A percentile compares a stretch with the other conserved stretches of the same genome.
These are phyloP conservation scores for Leishmania tarentolae DNA, from an alignment of 208 protist genomes.

Conservation along the genomic window DNA sequence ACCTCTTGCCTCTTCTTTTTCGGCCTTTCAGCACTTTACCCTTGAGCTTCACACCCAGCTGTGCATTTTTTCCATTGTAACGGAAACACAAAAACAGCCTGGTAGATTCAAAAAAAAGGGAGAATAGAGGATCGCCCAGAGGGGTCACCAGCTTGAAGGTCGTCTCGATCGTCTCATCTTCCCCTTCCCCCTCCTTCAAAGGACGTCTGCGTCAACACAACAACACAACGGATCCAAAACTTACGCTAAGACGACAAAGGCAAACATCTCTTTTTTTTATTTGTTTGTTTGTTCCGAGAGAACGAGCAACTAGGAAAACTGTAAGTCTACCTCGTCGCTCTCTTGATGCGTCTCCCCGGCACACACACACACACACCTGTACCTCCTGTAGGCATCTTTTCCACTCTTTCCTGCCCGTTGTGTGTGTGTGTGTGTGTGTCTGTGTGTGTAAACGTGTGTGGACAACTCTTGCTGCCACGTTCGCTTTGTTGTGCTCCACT, in stretches of 20 bases:
- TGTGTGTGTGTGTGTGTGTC: neutral
- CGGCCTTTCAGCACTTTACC: neutral
- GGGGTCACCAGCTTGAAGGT: neutral
- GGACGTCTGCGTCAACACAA: neutral
- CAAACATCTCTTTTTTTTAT: too few species aligned
- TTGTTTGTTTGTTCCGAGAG: neutral
- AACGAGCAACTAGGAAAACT: neutral
- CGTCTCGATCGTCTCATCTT: neutral
- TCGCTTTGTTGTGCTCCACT: neutral
- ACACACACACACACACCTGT: neutral
- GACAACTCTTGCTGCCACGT: neutral
- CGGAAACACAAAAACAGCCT: neutral
- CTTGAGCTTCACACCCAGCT: neutral
- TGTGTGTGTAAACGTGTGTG: neutral
- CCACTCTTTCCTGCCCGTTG: neutral
- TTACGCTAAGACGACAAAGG: too few species aligned
- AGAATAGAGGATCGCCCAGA: neutral
- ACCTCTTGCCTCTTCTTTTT: neutral
- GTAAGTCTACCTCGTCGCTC: neutral
- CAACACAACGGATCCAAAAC: too few species aligned
- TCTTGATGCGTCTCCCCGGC: neutral
- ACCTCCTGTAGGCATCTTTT: neutral
- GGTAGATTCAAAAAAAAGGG: neutral
- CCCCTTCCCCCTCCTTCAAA: neutral
- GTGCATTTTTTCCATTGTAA: neutral